These are phyloP conservation scores for Polymyxa betae DNA, from an alignment of 208 protist genomes.

Conservation along the genomic window DNA sequence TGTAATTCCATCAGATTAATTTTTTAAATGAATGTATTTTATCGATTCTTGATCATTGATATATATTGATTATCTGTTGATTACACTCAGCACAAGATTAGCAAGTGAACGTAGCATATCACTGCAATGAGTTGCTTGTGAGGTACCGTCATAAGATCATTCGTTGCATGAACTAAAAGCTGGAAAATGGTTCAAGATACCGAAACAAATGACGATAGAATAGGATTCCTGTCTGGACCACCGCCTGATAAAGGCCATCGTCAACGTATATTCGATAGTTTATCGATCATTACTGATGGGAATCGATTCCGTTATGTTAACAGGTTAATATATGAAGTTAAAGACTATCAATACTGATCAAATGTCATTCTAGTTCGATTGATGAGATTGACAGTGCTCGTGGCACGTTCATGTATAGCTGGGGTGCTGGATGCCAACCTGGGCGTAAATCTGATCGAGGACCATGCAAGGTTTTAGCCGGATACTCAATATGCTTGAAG, in stretches of 20 bases:
- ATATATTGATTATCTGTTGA: no score
- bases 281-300: not conserved
- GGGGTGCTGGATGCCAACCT: slow-evolving; percentile 61
- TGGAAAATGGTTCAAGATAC: no score
- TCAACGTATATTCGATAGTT: slow-evolving; percentile 16
- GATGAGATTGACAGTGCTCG: slow-evolving; percentile 2
- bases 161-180: no score
- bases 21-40: no score
- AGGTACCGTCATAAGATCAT: no score
- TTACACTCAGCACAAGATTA: no score
- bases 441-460: slow-evolving; percentile 40
- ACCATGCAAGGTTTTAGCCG: slow-evolving; percentile 31
- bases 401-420: slow-evolving; percentile 59
- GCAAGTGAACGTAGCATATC: no score
- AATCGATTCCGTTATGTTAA: not conserved
- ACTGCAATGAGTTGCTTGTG: no score
- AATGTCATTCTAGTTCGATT: not conserved
- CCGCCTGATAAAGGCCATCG: not conserved
- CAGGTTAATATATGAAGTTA: no score
- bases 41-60: no score
- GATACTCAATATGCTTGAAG: not conserved
- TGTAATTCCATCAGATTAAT: not conserved
- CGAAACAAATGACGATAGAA: no score
- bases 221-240: not conserved
- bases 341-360: no score